Evolutionary conservation across 1,284 basidiomycete genomes (phyloP).

Genomic region (Ganoderma lucidum): DNA sequence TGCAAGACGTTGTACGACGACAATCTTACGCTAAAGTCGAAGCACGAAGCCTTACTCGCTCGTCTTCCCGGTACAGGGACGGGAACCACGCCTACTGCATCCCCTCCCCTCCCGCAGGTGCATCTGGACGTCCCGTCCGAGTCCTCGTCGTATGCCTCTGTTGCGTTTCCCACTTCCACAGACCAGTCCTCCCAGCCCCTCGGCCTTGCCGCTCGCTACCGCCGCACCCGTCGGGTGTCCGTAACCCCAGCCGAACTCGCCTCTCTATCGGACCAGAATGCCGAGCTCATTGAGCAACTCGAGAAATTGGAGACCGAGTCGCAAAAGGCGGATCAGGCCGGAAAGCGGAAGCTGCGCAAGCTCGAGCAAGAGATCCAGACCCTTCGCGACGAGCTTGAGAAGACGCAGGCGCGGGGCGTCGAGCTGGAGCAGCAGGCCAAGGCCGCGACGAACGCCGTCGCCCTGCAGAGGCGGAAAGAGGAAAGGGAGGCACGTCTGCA

Average conservation of each 20-base stretch:
- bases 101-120: constrained; percentile 33
- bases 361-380: constrained; percentile 80
- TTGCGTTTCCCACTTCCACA: constrained; percentile 46
- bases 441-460: constrained; percentile 46
- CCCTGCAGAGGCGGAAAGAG: constrained; percentile 51
- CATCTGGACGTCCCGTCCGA: constrained; percentile 32
- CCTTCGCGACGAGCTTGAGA: constrained; percentile 77
- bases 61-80: constrained; percentile 56
- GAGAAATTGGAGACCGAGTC: constrained; percentile 80
- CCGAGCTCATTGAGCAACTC: constrained; percentile 77
- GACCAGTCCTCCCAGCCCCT: constrained; percentile 37
- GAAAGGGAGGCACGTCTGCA: constrained; percentile 64
- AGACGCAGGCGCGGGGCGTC: constrained; percentile 69
- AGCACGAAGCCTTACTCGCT: constrained; percentile 71
- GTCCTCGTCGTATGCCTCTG: constrained; percentile 41
- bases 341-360: constrained; percentile 71
- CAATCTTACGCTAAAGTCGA: constrained; percentile 71
- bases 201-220: constrained; percentile 40
- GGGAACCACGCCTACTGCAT: constrained; percentile 34
- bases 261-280: constrained; percentile 80
- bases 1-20: constrained; percentile 75
- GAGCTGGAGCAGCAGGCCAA: constrained; percentile 73
- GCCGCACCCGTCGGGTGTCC: constrained; percentile 63
- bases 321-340: constrained; percentile 66
- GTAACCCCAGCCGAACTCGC: constrained; percentile 75